phyloP scores from a whole-genome alignment of 2,329 filamentous ascomycete species.

The Metarhizium brunneum region DNA sequence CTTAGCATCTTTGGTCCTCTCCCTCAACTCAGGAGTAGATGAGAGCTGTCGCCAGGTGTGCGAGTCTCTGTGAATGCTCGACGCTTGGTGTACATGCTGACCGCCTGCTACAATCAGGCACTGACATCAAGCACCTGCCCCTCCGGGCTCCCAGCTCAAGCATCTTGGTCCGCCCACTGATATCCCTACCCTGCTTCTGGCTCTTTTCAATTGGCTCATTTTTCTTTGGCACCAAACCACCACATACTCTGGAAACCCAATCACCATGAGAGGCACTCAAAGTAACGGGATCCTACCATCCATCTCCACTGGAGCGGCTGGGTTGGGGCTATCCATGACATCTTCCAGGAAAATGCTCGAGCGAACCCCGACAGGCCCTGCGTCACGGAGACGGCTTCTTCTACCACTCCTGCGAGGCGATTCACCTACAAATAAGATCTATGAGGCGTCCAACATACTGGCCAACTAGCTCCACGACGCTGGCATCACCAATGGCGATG shows the following conservation, averaged over 20 bases:
- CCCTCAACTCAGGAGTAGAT: no score
- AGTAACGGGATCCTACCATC: constrained; percentile 40
- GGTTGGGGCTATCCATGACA: constrained; percentile 56
- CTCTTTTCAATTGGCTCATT: neutral
- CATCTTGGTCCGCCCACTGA: neutral
- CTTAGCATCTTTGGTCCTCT: no score
- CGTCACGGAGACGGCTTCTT: constrained; percentile 35
- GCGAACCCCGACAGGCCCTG: constrained; percentile 52
- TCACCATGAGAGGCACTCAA: neutral
- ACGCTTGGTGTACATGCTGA: no score
- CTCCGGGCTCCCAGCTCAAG: neutral
- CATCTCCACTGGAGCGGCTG: constrained; percentile 61
- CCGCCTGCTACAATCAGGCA: no score
- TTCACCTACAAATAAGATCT: constrained; percentile 87
- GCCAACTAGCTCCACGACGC: constrained; percentile 69
- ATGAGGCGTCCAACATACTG: constrained; percentile 72
- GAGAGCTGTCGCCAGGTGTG: no score
- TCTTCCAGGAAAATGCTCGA: constrained; percentile 58
- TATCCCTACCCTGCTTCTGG: neutral
- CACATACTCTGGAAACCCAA: neutral
- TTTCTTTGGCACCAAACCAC: neutral
- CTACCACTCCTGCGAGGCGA: constrained; percentile 43
- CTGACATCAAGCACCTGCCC: no score
- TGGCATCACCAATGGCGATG: constrained; percentile 70
- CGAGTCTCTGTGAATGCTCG: no score